A percentile compares a stretch with the other conserved stretches of the same genome.
Conservation (phyloP, 257 asterid species). For the Nicotiana undulata region DNA sequence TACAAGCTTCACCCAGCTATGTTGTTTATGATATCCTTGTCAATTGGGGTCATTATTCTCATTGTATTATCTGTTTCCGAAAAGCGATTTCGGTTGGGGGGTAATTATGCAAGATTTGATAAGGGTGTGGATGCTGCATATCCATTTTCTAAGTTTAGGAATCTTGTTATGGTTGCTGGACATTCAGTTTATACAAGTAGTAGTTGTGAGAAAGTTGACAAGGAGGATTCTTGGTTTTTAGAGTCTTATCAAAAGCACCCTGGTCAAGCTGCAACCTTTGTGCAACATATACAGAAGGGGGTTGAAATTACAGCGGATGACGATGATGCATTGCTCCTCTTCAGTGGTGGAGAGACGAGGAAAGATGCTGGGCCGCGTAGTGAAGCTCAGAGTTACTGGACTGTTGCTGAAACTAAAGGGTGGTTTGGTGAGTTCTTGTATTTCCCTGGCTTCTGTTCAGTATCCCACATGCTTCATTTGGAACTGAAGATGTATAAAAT, state of each 20-base stretch:
- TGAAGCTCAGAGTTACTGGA: slow-evolving; percentile 97
- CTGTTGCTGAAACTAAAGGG: slow-evolving; percentile 76
- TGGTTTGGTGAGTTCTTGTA: slow-evolving; percentile 79
- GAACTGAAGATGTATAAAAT: not conserved
- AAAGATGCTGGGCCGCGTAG: slow-evolving; percentile 94
- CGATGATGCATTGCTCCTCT: slow-evolving; percentile 64
- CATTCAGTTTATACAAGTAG: slow-evolving; percentile 91
- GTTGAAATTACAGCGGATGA: slow-evolving; percentile 58
- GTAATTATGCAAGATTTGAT: slow-evolving; percentile 34
- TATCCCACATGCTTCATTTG: not conserved
- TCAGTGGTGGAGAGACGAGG: slow-evolving; percentile 97
- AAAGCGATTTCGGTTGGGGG: slow-evolving; percentile 27
- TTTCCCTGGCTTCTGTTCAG: not conserved
- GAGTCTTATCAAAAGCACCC: slow-evolving; percentile 90
- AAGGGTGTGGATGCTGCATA: slow-evolving; percentile 32
- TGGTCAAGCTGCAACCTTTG: slow-evolving; percentile 95
- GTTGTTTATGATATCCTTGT: slow-evolving; percentile 44
- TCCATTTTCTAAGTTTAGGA: slow-evolving; percentile 53
- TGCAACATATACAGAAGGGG: slow-evolving; percentile 75
- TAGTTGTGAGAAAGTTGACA: slow-evolving; percentile 80
- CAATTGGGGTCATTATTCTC: slow-evolving; percentile 39
- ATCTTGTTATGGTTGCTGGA: slow-evolving; percentile 99
- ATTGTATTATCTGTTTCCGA: slow-evolving; percentile 35
- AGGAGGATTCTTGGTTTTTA: slow-evolving; percentile 88
- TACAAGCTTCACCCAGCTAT: slow-evolving; percentile 63